These are phyloP conservation scores for Zelopaecilomyces penicillatus DNA, from an alignment of 2,329 filamentous ascomycete genomes.

Conservation along the genomic window DNA sequence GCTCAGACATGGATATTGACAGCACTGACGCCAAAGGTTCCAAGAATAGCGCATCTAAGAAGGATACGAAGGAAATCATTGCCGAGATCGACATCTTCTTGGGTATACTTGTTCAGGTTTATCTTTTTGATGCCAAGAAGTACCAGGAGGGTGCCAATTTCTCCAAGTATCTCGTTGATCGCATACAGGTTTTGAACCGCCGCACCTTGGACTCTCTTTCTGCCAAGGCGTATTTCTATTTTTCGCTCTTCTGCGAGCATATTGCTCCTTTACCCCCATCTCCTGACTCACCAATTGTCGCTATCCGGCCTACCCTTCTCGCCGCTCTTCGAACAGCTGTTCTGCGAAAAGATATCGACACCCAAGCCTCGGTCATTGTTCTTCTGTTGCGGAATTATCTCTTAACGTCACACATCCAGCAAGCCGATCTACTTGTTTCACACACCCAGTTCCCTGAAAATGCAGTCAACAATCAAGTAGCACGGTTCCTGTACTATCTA, in stretches of 20 bases:
- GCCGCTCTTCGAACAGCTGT: constrained; percentile 90
- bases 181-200: constrained; percentile 82
- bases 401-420: constrained; percentile 89
- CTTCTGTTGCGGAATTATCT: constrained; percentile 93
- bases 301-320: constrained; percentile 77
- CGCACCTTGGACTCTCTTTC: constrained; percentile 89
- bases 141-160: constrained; percentile 75
- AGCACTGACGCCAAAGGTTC: constrained; percentile 42
- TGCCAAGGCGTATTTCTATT: constrained; percentile 97
- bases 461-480: constrained; percentile 96
- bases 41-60: constrained; percentile 50
- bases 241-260: constrained; percentile 89
- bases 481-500: constrained; percentile 93
- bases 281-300: constrained; percentile 76
- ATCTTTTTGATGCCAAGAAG: constrained; percentile 78
- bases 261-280: constrained; percentile 81
- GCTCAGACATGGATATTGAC: constrained; percentile 67
- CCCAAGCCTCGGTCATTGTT: constrained; percentile 93
- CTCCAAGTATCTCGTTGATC: constrained; percentile 73
- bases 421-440: constrained; percentile 90
- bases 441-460: constrained; percentile 93
- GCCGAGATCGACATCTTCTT: constrained; percentile 87
- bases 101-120: constrained; percentile 77
- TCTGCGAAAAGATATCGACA: constrained; percentile 91
- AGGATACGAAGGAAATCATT: constrained; percentile 65